Percentiles rank a stretch among this genome's conserved stretches.
Conservation (phyloP, 306 rosid species). For the Argentina anserina region DNA sequence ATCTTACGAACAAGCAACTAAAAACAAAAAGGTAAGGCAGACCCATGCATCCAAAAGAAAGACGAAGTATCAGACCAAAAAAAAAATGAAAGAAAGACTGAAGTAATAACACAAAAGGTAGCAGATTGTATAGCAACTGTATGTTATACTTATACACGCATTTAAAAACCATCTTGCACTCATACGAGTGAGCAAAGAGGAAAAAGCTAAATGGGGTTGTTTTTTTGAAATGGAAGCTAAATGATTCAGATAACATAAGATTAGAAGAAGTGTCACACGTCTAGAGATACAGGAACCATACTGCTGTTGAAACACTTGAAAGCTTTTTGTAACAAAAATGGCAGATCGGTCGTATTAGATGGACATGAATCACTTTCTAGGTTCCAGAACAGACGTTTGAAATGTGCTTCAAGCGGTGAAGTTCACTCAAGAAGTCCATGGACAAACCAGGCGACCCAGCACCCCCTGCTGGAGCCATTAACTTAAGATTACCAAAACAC, state of each 20-base stretch:
- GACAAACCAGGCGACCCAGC: conserved; percentile 36
- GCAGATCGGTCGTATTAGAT: background rate
- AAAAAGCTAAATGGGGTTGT: too few relatives aligned
- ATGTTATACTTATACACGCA: background rate
- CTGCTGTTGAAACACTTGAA: background rate
- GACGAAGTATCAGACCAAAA: too few relatives aligned
- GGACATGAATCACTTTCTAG: conserved; percentile 11
- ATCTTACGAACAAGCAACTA: background rate
- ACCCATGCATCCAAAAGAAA: background rate
- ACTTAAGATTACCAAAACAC: conserved; percentile 23
- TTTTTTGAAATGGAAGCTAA: too few relatives aligned
- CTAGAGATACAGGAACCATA: background rate
- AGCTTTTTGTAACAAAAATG: background rate
- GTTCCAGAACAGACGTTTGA: conserved; percentile 30
- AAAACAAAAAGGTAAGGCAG: background rate
- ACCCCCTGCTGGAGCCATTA: conserved; percentile 36
- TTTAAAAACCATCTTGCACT: background rate
- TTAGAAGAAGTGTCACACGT: background rate
- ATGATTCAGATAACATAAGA: background rate
- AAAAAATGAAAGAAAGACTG: too few relatives aligned
- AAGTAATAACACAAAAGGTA: background rate
- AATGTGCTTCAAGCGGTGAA: conserved; percentile 39
- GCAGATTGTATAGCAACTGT: background rate
- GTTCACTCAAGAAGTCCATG: conserved; percentile 68
- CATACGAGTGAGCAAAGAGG: background rate